These are phyloP conservation scores for Colletotrichum tropicicola DNA, from an alignment of 2,329 filamentous ascomycete genomes.

Conservation along the genomic window DNA sequence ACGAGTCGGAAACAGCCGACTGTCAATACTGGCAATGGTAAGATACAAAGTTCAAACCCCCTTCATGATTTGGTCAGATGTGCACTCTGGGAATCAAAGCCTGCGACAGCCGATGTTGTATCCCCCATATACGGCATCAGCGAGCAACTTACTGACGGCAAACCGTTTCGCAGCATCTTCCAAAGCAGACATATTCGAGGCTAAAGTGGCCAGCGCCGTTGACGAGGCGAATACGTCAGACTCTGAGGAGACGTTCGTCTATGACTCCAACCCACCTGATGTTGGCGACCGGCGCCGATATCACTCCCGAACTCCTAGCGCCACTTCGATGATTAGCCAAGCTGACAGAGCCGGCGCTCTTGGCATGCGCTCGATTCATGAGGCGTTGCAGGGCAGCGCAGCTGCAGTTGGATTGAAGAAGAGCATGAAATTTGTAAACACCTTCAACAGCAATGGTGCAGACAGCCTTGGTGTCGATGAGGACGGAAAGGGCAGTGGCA, in stretches of 20 bases:
- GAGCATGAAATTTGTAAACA: conserved; percentile 95
- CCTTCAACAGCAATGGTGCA: conserved; percentile 70
- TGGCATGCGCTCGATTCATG: conserved; percentile 69
- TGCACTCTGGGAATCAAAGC: conserved; percentile 34
- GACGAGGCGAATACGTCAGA: conserved; percentile 97
- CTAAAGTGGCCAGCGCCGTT: conserved; percentile 93
- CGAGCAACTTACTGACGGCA: conserved; percentile 45
- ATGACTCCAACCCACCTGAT: conserved; percentile 94
- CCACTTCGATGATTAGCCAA: conserved; percentile 83
- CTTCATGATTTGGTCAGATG: no score
- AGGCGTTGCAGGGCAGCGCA: conserved; percentile 41
- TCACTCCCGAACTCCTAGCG: conserved; percentile 94
- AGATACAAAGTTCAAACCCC: conserved; percentile 51
- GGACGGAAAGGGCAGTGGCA: conserved; percentile 69
- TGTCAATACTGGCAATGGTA: conserved; percentile 78
- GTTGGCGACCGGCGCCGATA: conserved; percentile 73
- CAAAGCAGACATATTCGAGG: conserved; percentile 98
- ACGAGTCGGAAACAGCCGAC: conserved; percentile 76
- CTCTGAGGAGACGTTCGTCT: conserved; percentile 98
- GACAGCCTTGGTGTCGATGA: conserved; percentile 68
- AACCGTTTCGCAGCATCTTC: conserved; percentile 74
- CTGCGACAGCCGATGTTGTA: no score
- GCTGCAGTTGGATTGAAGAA: conserved; percentile 74
- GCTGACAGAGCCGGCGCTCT: conserved; percentile 60
- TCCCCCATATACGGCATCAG: no score